Evolutionary conservation across 345 rosid species (phyloP).

Genomic region (Rhodamnia rubescens): DNA sequence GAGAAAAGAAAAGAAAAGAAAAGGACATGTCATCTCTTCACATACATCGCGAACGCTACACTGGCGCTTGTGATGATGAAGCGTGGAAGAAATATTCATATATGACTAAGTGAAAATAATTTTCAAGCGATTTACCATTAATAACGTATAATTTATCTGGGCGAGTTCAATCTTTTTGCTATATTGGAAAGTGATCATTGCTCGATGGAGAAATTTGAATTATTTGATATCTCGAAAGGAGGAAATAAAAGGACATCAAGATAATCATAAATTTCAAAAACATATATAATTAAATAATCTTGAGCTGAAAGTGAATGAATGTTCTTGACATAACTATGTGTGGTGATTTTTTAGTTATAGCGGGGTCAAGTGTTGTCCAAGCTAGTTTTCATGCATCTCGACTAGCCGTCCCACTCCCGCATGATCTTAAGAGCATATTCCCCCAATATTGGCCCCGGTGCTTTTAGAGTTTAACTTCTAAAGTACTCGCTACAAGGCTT

Average conservation of each 20-base stretch:
- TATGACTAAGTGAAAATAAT: background rate
- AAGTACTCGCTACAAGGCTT: background rate
- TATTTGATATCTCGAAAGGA: background rate
- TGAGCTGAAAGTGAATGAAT: background rate
- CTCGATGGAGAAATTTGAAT: background rate
- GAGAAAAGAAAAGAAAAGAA: background rate
- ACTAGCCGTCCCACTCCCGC: accelerated
- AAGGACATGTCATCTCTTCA: background rate
- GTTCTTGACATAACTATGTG: background rate
- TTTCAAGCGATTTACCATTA: background rate
- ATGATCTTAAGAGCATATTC: background rate
- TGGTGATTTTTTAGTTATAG: background rate
- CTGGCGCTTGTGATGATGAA: no score
- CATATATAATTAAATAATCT: background rate
- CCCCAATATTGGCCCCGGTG: background rate
- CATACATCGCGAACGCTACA: no score
- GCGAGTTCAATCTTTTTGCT: background rate
- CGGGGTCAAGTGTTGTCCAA: background rate
- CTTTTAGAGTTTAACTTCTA: background rate
- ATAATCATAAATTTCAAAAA: background rate
- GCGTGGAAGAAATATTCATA: no score
- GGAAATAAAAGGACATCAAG: background rate
- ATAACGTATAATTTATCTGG: background rate
- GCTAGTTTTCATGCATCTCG: background rate
- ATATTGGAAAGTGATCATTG: background rate